Percentiles rank a stretch among this genome's conserved stretches.
Conservation (phyloP, 345 rosid genomes). For the Stellera chamaejasme region DNA sequence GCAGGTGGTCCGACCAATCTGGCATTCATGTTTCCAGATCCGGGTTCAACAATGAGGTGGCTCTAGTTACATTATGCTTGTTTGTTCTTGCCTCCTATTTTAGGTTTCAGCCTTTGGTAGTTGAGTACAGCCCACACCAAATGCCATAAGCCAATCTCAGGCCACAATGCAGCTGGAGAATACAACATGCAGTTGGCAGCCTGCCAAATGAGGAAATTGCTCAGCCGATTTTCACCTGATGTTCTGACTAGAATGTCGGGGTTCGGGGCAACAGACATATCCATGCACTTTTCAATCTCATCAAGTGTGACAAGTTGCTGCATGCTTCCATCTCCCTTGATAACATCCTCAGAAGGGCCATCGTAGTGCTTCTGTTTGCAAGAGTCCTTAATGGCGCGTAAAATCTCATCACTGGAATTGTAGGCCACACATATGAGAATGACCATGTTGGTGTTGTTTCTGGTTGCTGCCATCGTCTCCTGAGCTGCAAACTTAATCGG, state of each 20-base stretch:
- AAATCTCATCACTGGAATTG: too few relatives aligned
- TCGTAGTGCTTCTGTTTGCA: too few relatives aligned
- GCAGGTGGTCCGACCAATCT: too few relatives aligned
- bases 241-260: constrained; percentile 64
- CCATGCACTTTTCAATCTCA: constrained; percentile 44
- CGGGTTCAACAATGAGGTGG: too few relatives aligned
- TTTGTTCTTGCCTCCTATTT: constrained; percentile 44
- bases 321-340: constrained; percentile 1
- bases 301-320: constrained; percentile 18
- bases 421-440: too few relatives aligned
- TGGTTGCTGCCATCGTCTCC: too few relatives aligned
- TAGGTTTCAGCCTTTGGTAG: constrained; percentile 38
- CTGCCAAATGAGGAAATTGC: constrained; percentile 64
- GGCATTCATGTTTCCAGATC: too few relatives aligned
- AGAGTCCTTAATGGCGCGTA: too few relatives aligned
- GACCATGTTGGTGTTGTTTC: too few relatives aligned
- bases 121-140: constrained; percentile 51
- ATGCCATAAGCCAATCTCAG: constrained; percentile 57
- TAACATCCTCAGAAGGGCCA: too few relatives aligned
- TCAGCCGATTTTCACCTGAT: constrained; percentile 59
- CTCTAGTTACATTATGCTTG: constrained; percentile 4
- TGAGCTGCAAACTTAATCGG: too few relatives aligned
- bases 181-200: constrained; percentile 34
- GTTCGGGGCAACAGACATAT: constrained; percentile 45
- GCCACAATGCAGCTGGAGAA: constrained; percentile 51